Base-by-base conservation (phyloP, 1,284 basidiomycete species). In the Austroboletus niveus region DNA sequence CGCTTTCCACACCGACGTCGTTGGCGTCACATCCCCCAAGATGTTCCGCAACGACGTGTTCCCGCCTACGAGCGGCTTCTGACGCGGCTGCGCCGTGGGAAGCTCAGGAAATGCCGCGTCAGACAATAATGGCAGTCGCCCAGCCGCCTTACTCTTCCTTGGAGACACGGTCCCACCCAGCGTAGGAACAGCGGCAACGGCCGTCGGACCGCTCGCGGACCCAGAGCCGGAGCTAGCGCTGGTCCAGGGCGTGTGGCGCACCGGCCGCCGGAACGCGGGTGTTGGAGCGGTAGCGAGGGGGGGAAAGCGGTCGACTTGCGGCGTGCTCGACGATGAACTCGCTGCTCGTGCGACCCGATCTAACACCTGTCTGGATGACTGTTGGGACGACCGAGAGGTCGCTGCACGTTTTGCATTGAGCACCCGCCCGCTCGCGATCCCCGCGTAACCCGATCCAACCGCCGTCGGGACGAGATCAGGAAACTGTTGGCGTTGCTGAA, bases 271-370 rank as follows among this genome's bases (percentile, higher is more conserved):
- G 63, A 60, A 17, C 59, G 51, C 39, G 1, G 69, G 24, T 5
- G 35, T 39, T 8, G 12, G 5, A 4, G 63, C 53, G 24, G 68
- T 12, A 17, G 59, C 48, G 48, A 82, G 70, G 0, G 74, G 59
- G 3, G 81, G 82, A 63, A 83, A 85, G 11, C 72, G 72, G 24
- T 75, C 71, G 32, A 63, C 53, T 5, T 34, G 53, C 2, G 10
- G 11, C 42, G 62, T 54, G 36, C 52, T 60, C 56, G 57, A 81
- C 5, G 78, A 75, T 1, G 84, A 80, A 4, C 78, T 76, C 1
- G 92, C 94, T 0, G 92, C 94, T 49, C 83, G 82, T 20, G 92
- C 94, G 38, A 97, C 94, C 24, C 92, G 85, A 59, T 92, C 92
- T 86, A 83, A 93, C 0, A 97, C 81, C 54, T 85, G 80, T 45